Evolutionary conservation across 306 rosid species (phyloP).

Genomic region (Inga laurina): DNA sequence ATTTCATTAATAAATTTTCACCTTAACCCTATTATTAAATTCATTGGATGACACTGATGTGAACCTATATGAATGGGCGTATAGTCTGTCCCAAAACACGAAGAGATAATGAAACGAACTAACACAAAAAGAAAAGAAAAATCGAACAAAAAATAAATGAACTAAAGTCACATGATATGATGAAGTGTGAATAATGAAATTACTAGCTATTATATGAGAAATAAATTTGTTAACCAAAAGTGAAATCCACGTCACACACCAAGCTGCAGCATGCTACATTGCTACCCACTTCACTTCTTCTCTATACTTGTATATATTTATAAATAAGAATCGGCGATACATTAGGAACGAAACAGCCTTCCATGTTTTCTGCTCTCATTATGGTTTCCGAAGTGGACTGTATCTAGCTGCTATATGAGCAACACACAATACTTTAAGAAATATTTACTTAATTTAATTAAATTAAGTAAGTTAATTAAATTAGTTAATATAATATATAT

Average conservation of each 20-base stretch:
- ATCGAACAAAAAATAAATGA: background rate
- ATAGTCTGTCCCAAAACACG: background rate
- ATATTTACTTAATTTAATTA: too few species aligned
- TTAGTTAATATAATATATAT: too few species aligned
- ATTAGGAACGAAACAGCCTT: constrained; percentile 8
- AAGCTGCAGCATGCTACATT: constrained; percentile 7
- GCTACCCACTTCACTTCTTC: constrained; percentile 14
- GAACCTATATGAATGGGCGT: background rate
- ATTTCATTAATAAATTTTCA: too few species aligned
- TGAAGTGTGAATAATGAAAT: background rate
- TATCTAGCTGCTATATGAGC: constrained; percentile 28
- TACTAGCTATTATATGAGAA: background rate
- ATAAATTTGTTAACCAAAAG: constrained; percentile 1
- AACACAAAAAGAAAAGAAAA: background rate
- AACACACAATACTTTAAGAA: too few species aligned
- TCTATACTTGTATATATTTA: background rate
- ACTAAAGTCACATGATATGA: background rate
- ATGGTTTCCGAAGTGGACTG: constrained; percentile 31
- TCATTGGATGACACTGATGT: background rate
- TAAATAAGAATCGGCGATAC: background rate
- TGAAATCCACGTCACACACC: background rate
- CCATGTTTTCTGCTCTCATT: constrained; percentile 37
- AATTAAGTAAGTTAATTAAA: too few species aligned
- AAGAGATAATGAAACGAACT: background rate
- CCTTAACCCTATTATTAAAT: background rate